Conservation (phyloP, 768 basidiomycete species). For the Lactifluus hygrophoroides region DNA sequence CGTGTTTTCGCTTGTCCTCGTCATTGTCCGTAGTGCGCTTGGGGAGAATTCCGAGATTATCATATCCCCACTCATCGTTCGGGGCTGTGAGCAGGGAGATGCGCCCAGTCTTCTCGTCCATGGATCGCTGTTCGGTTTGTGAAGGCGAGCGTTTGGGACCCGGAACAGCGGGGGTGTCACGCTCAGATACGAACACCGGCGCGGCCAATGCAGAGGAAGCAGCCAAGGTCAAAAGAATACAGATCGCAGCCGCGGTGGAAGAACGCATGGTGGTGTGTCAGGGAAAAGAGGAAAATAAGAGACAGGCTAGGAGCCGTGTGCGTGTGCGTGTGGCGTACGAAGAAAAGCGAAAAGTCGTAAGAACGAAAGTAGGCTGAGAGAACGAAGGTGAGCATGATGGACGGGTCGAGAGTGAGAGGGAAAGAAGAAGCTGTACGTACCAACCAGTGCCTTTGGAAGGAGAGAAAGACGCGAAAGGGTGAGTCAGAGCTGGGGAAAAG, state of each 20-base stretch:
- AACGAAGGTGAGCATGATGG: background rate
- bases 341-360: too few species aligned
- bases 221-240: background rate
- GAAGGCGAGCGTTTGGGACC: too few species aligned
- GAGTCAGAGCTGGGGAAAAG: background rate
- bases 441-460: conserved; percentile 2
- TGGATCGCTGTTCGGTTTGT: too few species aligned
- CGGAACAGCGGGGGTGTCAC: too few species aligned
- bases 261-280: background rate
- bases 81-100: too few species aligned
- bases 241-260: background rate
- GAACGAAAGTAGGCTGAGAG: background rate
- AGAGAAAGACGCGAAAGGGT: background rate
- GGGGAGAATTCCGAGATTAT: too few species aligned
- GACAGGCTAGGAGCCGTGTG: background rate
- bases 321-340: too few species aligned
- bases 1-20: too few species aligned
- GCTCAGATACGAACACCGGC: background rate
- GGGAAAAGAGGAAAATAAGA: background rate
- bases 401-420: background rate
- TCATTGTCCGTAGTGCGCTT: too few species aligned
- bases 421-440: background rate
- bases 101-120: too few species aligned
- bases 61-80: too few species aligned
- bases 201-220: background rate